These are phyloP conservation scores for Narthecium ossifragum DNA, from an alignment of 106 monocot genomes.

Conservation along the genomic window DNA sequence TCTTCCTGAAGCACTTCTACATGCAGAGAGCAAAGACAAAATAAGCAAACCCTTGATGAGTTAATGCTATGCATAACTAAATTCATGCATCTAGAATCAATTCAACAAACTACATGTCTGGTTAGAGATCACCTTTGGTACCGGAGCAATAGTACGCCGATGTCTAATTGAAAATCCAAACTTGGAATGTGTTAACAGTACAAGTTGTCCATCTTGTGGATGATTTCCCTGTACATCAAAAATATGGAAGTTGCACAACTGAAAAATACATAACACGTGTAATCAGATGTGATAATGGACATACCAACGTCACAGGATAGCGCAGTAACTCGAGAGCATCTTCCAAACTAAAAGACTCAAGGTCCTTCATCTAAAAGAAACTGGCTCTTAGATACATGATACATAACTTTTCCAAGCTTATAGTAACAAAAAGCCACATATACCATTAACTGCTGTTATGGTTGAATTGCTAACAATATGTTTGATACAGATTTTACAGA, in stretches of 20 bases:
- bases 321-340: slow-evolving; percentile 56
- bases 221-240: slow-evolving; percentile 61
- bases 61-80: too few relatives aligned
- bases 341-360: slow-evolving; percentile 43
- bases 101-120: too few relatives aligned
- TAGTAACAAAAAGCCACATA: too few relatives aligned
- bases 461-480: too few relatives aligned
- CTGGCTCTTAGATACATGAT: too few relatives aligned
- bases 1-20: too few relatives aligned
- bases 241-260: not conserved
- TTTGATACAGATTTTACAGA: too few relatives aligned
- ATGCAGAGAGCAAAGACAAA: too few relatives aligned
- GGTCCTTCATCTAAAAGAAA: slow-evolving; percentile 34
- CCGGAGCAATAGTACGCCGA: slow-evolving; percentile 43
- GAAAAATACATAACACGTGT: not conserved
- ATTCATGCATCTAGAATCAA: too few relatives aligned
- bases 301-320: slow-evolving; percentile 61
- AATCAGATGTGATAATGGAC: not conserved
- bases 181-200: slow-evolving; percentile 63
- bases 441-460: too few relatives aligned
- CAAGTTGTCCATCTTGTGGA: slow-evolving; percentile 65
- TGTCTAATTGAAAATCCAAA: slow-evolving; percentile 66
- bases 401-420: too few relatives aligned
- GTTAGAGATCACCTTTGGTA: slow-evolving; percentile 70
- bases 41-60: too few relatives aligned